These are phyloP conservation scores for Musa acuminata DNA, from an alignment of 176 grass and related monocot species.

Conservation along the genomic window DNA sequence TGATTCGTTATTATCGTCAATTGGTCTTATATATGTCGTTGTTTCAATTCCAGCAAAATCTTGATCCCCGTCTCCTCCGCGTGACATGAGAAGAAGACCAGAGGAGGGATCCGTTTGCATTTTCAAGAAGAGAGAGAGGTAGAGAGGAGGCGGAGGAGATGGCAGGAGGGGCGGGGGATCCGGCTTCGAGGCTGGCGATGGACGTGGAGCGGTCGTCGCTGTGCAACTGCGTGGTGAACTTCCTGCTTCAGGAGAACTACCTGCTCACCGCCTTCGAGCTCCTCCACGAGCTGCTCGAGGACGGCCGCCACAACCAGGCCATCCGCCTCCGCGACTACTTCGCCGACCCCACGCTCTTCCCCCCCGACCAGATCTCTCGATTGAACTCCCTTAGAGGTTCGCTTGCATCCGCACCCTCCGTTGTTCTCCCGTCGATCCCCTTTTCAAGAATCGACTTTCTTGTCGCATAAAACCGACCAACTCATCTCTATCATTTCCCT, in stretches of 20 bases:
- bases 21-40: not conserved
- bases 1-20: not conserved
- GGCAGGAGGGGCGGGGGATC: not conserved
- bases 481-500: no score
- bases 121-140: not conserved
- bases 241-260: conserved; percentile 84
- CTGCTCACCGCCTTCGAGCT: conserved; percentile 92
- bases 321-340: conserved; percentile 85
- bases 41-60: no score
- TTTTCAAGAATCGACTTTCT: not conserved
- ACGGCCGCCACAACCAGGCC: conserved; percentile 72
- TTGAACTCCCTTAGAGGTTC: conserved; percentile 39
- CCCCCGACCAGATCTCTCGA: conserved; percentile 60
- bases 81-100: not conserved
- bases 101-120: not conserved
- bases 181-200: conserved; percentile 5
- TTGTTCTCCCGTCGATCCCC: not conserved
- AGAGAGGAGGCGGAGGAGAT: not conserved
- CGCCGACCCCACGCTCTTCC: conserved; percentile 52
- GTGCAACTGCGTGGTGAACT: conserved; percentile 98
- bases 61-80: not conserved
- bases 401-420: no score
- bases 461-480: no score
- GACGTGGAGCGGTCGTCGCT: conserved; percentile 70
- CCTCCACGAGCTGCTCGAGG: conserved; percentile 83